Evolutionary conservation across 345 rosid species (phyloP), one percentile per base, ranked within the genome.

Genomic region (Syzygium aqueum): DNA sequence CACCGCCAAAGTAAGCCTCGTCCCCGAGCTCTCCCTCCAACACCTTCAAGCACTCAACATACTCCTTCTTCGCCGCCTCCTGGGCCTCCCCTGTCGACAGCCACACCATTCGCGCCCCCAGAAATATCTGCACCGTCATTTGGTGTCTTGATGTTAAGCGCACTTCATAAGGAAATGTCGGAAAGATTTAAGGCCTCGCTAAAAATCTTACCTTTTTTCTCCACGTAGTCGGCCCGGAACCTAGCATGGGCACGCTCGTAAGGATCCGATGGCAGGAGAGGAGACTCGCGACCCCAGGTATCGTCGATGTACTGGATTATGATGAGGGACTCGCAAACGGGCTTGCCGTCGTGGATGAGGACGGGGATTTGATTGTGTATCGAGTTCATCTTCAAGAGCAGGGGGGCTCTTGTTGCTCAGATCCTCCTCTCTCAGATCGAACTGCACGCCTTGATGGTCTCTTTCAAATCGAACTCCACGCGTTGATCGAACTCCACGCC

Each of bases 1-100:
- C 88, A 0, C 87, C 89, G 10, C 90, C 90, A 37, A 85, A 90
- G 82, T 85, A 90, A 5, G 86, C 23, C 56, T 88, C 85, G 54
- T 90, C 89, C 43, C 89, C 90, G 27, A 88, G 90, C 89, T 88
- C 90, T 15, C 52, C 84, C 59, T 90, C 89, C 53, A 90, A 84
- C 51, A 52, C 13, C 43, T 46, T 84, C 5, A 90, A 63, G 59
- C 50, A 37, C 40, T 77, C 57, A 2, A 90, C 53, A 22, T 49
- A 7, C 33, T 88, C 90, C 57, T 77, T 84, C 90, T 65, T 85
- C 21, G 84, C 87, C n/a, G 28, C 56, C 53, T 87, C 89, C 52
- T 54, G 50, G 33, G 3, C 77, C n/a, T 88, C 90, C 12, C 51
- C 87, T 28, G n/a, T 57, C 5, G 61, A 28, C 23, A 16, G 8